These are phyloP conservation scores for Populus hybrid DNA, from an alignment of 441 rosid genomes.

Conservation along the genomic window DNA sequence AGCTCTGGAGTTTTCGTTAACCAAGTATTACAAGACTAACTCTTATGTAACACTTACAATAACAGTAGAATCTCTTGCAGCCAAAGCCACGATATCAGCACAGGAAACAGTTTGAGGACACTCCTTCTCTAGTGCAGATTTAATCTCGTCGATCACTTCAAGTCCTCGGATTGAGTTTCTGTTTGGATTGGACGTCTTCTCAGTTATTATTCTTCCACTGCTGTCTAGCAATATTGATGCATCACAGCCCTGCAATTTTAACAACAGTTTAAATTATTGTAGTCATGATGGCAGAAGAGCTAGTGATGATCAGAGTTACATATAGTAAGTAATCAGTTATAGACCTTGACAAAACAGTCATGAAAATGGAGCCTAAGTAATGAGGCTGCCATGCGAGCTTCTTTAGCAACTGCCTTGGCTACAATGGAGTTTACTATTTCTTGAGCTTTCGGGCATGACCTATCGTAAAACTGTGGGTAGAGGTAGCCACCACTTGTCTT, in stretches of 20 bases:
- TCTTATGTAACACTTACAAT: constrained; percentile 37
- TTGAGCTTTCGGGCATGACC: constrained; percentile 65
- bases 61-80: constrained; percentile 88
- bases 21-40: not conserved
- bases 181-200: constrained; percentile 77
- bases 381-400: constrained; percentile 87
- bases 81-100: constrained; percentile 70
- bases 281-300: not conserved
- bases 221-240: constrained; percentile 74
- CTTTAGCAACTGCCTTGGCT: constrained; percentile 70
- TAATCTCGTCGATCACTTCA: constrained; percentile 75
- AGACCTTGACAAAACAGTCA: constrained; percentile 91
- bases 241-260: constrained; percentile 73
- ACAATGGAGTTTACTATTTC: constrained; percentile 64
- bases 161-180: constrained; percentile 71
- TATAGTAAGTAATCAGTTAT: not conserved
- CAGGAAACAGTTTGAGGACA: constrained; percentile 82
- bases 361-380: constrained; percentile 86
- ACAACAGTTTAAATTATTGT: not conserved
- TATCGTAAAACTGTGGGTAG: constrained; percentile 63
- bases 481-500: constrained; percentile 41
- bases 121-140: constrained; percentile 64
- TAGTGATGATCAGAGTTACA: not conserved
- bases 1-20: not conserved
- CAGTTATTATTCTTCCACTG: constrained; percentile 47